Percentiles rank a stretch among this genome's conserved stretches.
Conservation (phyloP, 495 filamentous ascomycete species). For the Neurospora sp. region DNA sequence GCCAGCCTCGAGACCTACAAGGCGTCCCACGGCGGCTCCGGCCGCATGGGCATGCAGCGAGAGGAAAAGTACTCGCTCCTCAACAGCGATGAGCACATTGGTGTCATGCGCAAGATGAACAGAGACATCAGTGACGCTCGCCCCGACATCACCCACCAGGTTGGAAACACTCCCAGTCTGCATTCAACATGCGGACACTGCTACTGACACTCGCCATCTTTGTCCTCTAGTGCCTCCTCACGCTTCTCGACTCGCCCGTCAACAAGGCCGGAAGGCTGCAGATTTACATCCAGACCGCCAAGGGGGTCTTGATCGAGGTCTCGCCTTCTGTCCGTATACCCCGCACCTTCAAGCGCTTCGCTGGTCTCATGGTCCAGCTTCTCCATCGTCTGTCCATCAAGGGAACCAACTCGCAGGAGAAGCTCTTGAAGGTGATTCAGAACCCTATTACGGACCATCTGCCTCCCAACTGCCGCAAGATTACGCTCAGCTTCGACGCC, state of each 20-base stretch:
- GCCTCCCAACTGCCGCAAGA: slow-evolving; percentile 92
- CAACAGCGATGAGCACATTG: slow-evolving; percentile 98
- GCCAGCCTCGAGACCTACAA: slow-evolving; percentile 96
- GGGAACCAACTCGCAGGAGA: slow-evolving; percentile 91
- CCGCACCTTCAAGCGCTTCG: slow-evolving; percentile 96
- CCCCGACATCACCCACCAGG: slow-evolving; percentile 97
- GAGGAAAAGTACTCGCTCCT: slow-evolving; percentile 94
- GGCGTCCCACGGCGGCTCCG: slow-evolving; percentile 56
- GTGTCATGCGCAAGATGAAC: slow-evolving; percentile 98
- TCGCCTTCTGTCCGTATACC: slow-evolving; percentile 94
- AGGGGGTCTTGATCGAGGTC: slow-evolving; percentile 94
- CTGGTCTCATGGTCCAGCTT: slow-evolving; percentile 97
- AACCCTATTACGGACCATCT: slow-evolving; percentile 96
- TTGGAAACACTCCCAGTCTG: slow-evolving; percentile 33
- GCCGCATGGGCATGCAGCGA: slow-evolving; percentile 52
- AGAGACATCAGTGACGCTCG: slow-evolving; percentile 95
- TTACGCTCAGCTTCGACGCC: slow-evolving; percentile 88
- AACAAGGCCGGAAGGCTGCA: slow-evolving; percentile 97
- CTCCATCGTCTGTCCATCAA: slow-evolving; percentile 93
- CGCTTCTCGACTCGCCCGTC: slow-evolving; percentile 91
- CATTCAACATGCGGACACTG: slow-evolving; percentile 33
- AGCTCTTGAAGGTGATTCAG: slow-evolving; percentile 92
- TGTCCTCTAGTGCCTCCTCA: slow-evolving; percentile 73
- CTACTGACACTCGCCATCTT: slow-evolving; percentile 13
- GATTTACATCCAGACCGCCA: slow-evolving; percentile 96